Evolutionary conservation across 1,284 basidiomycete genomes (phyloP).

Genomic region (Thecaphora thlaspeos): DNA sequence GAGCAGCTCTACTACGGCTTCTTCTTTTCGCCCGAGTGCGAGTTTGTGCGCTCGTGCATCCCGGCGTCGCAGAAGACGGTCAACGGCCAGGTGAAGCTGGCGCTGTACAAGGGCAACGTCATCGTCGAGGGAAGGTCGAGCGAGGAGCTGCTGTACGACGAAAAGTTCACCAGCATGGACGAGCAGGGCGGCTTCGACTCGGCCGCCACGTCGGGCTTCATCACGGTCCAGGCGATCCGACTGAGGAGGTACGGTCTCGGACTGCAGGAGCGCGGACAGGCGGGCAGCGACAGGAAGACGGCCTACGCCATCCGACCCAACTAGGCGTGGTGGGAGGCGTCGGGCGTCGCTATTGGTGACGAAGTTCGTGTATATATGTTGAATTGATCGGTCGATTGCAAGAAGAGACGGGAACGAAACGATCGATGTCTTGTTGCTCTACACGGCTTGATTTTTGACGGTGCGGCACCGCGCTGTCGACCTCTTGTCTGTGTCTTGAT

Average conservation of each 20-base stretch:
- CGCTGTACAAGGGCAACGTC: constrained; percentile 95
- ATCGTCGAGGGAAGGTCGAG: constrained; percentile 88
- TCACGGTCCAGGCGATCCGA: constrained; percentile 55
- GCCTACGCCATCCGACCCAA: constrained; percentile 44
- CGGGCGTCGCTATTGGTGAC: too few relatives aligned
- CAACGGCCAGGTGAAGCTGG: constrained; percentile 85
- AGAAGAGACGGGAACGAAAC: too few relatives aligned
- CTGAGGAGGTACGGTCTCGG: constrained; percentile 52
- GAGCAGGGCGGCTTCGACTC: constrained; percentile 91
- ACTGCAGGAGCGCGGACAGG: constrained; percentile 44
- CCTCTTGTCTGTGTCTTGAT: too few relatives aligned
- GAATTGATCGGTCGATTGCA: too few relatives aligned
- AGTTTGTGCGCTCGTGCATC: constrained; percentile 73
- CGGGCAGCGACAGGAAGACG: constrained; percentile 39
- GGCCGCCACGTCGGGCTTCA: constrained; percentile 53
- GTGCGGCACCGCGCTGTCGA: too few relatives aligned
- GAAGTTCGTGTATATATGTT: too few relatives aligned
- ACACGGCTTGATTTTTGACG: too few relatives aligned
- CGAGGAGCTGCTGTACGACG: constrained; percentile 87
- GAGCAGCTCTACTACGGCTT: constrained; percentile 89
- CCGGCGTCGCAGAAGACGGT: constrained; percentile 92
- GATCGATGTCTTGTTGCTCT: too few relatives aligned
- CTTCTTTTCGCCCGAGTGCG: constrained; percentile 96
- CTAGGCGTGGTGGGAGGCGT: too few relatives aligned
- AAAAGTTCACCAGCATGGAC: constrained; percentile 97